These are phyloP conservation scores for Solanum hybrid DNA, from an alignment of 305 asterid genomes.

Conservation along the genomic window DNA sequence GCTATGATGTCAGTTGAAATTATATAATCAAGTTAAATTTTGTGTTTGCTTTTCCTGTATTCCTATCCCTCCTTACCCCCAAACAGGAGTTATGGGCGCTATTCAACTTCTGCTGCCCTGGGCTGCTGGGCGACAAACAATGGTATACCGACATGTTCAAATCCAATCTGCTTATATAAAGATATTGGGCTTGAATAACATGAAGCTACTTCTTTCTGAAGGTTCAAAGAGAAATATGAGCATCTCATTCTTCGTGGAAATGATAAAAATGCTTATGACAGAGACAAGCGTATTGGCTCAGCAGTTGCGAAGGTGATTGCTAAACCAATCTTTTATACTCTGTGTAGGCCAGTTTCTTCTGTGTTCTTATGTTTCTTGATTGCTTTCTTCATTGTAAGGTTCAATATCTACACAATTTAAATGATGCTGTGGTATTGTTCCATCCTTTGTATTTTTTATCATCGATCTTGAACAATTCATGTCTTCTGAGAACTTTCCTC, in stretches of 20 bases:
- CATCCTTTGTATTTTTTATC: neutral
- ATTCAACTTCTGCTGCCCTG: constrained; percentile 83
- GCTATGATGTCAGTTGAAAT: neutral
- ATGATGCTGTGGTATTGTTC: neutral
- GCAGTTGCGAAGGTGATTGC: constrained; percentile 75
- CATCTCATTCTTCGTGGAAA: constrained; percentile 68
- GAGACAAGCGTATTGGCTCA: constrained; percentile 83
- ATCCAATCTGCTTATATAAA: constrained; percentile 6
- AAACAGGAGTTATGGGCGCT: constrained; percentile 91
- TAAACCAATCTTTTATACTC: neutral
- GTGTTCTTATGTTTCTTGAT: neutral
- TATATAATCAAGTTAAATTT: neutral
- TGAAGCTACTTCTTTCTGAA: constrained; percentile 15
- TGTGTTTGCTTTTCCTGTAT: neutral
- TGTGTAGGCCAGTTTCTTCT: neutral
- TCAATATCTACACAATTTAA: neutral
- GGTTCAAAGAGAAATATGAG: constrained; percentile 88
- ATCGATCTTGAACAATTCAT: neutral
- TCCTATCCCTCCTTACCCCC: neutral
- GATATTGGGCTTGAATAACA: neutral
- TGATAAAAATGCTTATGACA: constrained; percentile 83
- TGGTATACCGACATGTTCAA: constrained; percentile 37
- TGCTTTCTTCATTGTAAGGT: neutral
- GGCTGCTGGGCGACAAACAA: constrained; percentile 76
- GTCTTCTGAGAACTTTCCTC: neutral